Evolutionary conservation across 148 eudicot species (phyloP), one percentile per base, ranked within the genome.

Genomic region (Camellia lanceoleosa): DNA sequence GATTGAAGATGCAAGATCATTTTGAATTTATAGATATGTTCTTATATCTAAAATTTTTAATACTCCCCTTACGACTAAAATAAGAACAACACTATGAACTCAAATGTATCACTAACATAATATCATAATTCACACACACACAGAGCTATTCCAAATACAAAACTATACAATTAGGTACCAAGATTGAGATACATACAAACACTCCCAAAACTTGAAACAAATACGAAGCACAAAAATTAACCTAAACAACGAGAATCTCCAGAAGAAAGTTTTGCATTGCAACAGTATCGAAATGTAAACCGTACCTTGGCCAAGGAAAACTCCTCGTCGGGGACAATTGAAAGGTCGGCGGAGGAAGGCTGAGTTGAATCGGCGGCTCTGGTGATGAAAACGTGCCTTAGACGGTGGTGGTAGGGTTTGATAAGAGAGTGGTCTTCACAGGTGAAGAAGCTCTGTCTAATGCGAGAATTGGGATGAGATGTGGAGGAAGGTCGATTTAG

Each of bases 291-390:
- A 68, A 5, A 13, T 5, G 47, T 51, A 49, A 46, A 0, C 12
- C 8, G 43, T 80, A 96, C 99, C 87, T 92, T 89, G 63, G 95
- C 86, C 18, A 96, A 85, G 19, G 97, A 82, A 76, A 92, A 90
- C 82, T 88, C 90, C 11, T 91, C 91, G 61, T 96, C 98, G 44
- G 90, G 60, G 42, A 93, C 84, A 64, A 82, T 82, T 5, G 89
- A 10, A 87, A 91, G 88, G 79, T 83, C 89, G 52, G 83, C 77
- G 55, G 81, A 3, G 41, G 97, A 42, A 16, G 90, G 76, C 78
- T 79, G 92, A 59, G 97, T 80, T 51, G 98, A 95, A 86, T 93
- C 97, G 18, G 87, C 89, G 5, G 97, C 99, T 88, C 86, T 60
- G 38, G 86, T 41, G 60, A 89, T 65, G 78, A 84, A 74, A 5